A percentile compares a stretch with the other conserved stretches of the same genome.
phyloP scores from a whole-genome alignment of 805 yeast species.

The Saccharomycopsis babjevae region DNA sequence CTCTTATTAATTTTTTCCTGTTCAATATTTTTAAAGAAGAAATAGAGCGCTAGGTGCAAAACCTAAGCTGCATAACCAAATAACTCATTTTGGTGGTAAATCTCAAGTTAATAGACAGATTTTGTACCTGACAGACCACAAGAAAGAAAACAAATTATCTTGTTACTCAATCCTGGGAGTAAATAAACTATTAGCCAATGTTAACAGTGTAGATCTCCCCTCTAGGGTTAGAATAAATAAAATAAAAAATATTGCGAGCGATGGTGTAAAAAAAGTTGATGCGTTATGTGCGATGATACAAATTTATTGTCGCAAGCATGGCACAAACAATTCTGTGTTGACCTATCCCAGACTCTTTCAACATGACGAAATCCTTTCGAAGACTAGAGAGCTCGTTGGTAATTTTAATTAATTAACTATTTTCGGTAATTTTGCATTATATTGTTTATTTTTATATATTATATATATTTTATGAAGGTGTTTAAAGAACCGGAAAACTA shows the following conservation, averaged over 20 bases:
- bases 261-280: neutral
- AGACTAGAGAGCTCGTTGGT: too few species aligned
- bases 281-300: neutral
- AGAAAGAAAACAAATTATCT: neutral
- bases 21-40: too few species aligned
- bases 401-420: too few species aligned
- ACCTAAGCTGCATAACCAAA: neutral
- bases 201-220: too few species aligned
- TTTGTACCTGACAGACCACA: neutral
- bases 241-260: neutral
- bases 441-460: neutral
- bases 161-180: neutral
- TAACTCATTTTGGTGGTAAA: neutral
- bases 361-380: too few species aligned
- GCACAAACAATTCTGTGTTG: too few species aligned
- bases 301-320: too few species aligned
- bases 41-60: neutral
- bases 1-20: neutral
- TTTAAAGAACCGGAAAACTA: neutral
- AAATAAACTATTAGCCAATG: neutral
- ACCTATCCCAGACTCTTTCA: too few species aligned
- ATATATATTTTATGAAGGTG: neutral
- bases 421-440: neutral
- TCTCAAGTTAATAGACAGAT: neutral
- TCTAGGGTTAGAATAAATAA: neutral